Base-by-base conservation (phyloP, 129 eudicot species). In the Dittrichia graveolens region DNA sequence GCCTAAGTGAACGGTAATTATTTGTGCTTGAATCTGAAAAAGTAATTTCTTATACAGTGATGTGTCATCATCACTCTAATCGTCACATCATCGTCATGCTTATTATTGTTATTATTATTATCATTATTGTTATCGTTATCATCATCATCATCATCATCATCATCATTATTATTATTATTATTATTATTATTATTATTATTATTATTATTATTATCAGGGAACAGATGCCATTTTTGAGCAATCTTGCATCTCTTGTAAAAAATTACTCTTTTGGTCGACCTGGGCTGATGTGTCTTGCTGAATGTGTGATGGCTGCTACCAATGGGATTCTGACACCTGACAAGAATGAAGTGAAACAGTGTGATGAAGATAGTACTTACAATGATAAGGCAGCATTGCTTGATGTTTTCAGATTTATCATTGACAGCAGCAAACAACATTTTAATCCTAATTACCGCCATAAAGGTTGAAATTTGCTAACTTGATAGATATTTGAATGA, bases 361-460 rank as follows among this genome's bases (percentile, higher is more conserved):
- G 60, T 55, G 53, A 31, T 55, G 81, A 68, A 77, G 79, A 69
- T 56, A 61, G 15, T 78, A 62, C 49, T 67, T 80, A 78, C 69
- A 77, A 65, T 60, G 72, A 83, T 79, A 85, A 75, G 75, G 85
- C 75, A 8, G 77, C 82, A 59, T 83, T 95, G 53, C 80, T 95
- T 67, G 97, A 95, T 77, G 69, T 65, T 78, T 78, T 90, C 46
- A 86, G 97, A 66, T 95, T 80, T 82, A 80, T 95, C 58, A 72
- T 95, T 43, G 97, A 95, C 71, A 90, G 87, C 82, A 83, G 99
- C 83, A 95, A 85, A 75, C 99, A 88, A 68, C 97, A 95, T 83
- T 95, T 88, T 66, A 95, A 95, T 80, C 91, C 91, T 71, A 81
- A 72, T 74, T 95, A 88, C 74, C 97, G 99, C 35, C 85, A 76